A percentile compares a stretch with the other conserved stretches of the same genome.
phyloP scores from a whole-genome alignment of 495 filamentous ascomycete genomes.

The Hypoxylon rickii region DNA sequence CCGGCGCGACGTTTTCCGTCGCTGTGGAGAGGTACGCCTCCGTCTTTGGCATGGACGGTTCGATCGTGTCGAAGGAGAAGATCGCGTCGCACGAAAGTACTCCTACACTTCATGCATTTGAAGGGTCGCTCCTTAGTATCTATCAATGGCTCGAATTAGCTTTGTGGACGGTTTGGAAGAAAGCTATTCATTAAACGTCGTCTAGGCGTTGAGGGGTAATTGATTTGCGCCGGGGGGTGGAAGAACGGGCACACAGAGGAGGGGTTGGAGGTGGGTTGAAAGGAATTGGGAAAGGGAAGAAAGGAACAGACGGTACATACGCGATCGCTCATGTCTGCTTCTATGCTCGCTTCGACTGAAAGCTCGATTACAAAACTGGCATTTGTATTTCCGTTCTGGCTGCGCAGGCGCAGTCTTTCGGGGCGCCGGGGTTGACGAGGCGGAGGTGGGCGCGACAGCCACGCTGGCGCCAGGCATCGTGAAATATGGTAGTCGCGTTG shows the following conservation, averaged over 20 bases:
- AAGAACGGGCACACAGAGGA: conserved; percentile 17
- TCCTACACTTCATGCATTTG: conserved; percentile 96
- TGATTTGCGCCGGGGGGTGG: conserved; percentile 12
- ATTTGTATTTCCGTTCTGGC: conserved; percentile 98
- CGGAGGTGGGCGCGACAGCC: conserved; percentile 59
- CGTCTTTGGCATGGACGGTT: conserved; percentile 98
- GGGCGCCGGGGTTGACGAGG: conserved; percentile 63
- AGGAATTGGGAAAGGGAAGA: conserved; percentile 12
- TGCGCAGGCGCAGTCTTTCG: conserved; percentile 62
- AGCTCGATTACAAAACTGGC: conserved; percentile 95
- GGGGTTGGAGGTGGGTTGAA: conserved; percentile 17
- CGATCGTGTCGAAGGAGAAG: conserved; percentile 95
- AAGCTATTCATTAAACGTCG: background rate
- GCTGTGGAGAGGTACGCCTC: conserved; percentile 90
- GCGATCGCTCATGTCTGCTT: conserved; percentile 94
- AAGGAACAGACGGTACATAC: conserved; percentile 65
- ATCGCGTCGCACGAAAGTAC: conserved; percentile 97
- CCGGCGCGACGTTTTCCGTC: conserved; percentile 88
- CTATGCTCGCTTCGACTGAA: conserved; percentile 98
- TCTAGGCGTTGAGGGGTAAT: conserved; percentile 31
- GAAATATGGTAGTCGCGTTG: conserved; percentile 52
- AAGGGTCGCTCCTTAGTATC: conserved; percentile 99
- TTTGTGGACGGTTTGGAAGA: conserved; percentile 9
- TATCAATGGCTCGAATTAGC: conserved; percentile 46
- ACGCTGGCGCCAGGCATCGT: conserved; percentile 70